Percentiles rank a stretch among this genome's conserved stretches.
phyloP scores from a whole-genome alignment of 148 eudicot genomes.

The Euryodendron excelsum region DNA sequence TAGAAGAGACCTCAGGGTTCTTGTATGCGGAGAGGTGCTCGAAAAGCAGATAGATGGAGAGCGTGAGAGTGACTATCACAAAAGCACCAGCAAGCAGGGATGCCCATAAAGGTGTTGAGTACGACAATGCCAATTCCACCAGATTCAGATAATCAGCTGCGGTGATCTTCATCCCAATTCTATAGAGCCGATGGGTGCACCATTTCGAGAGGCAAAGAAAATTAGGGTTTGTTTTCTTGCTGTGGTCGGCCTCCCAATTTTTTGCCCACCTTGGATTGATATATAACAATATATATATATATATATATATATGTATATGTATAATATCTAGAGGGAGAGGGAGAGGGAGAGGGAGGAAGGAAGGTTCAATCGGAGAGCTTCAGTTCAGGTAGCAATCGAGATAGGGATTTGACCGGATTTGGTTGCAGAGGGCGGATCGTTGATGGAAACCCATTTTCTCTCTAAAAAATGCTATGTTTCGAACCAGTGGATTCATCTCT shows the following conservation, averaged over 20 bases:
- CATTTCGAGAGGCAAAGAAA: neutral
- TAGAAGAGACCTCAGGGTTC: slow-evolving; percentile 74
- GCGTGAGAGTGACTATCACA: slow-evolving; percentile 58
- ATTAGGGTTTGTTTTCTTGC: slow-evolving; percentile 20
- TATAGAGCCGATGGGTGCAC: neutral
- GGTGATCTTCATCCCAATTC: slow-evolving; percentile 33
- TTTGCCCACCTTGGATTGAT: neutral
- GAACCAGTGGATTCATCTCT: too few species aligned
- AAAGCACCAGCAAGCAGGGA: slow-evolving; percentile 61
- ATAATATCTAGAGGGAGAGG: too few species aligned
- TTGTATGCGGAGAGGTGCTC: slow-evolving; percentile 89
- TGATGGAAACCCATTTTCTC: too few species aligned
- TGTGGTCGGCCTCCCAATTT: neutral
- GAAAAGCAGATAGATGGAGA: slow-evolving; percentile 77
- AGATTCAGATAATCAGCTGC: slow-evolving; percentile 18
- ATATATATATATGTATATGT: too few species aligned
- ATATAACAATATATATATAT: too few species aligned
- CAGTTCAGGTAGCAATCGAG: neutral
- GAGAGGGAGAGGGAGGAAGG: neutral
- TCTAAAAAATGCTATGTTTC: too few species aligned
- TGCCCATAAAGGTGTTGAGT: slow-evolving; percentile 75
- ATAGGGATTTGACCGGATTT: neutral
- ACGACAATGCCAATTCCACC: slow-evolving; percentile 20
- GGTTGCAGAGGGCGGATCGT: neutral
- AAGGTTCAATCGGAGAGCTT: neutral